These are phyloP conservation scores for Ophiosphaerella narmari DNA, from an alignment of 2,329 filamentous ascomycete species.

Conservation along the genomic window DNA sequence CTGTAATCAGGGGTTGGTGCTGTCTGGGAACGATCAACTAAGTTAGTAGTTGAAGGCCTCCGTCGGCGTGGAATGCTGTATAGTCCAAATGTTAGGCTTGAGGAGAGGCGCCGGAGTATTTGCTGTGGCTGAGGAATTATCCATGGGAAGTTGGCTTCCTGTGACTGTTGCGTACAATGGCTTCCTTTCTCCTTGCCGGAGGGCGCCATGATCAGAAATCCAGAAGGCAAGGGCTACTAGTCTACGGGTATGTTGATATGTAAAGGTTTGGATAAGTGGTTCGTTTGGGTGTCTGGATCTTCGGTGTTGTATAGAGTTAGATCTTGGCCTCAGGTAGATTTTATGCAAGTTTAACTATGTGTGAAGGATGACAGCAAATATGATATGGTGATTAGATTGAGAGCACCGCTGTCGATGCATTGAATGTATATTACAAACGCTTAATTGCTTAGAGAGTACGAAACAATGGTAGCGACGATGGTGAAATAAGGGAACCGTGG, in stretches of 20 bases:
- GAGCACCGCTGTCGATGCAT: conserved; percentile 10
- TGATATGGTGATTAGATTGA: conserved; percentile 13
- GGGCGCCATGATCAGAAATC: not conserved
- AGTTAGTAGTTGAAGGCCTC: not conserved
- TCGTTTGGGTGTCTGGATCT: not conserved
- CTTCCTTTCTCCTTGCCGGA: too few species aligned
- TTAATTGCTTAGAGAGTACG: not conserved
- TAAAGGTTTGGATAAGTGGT: too few species aligned
- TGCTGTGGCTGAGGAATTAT: conserved; percentile 12
- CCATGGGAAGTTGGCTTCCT: not conserved
- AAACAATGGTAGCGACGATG: not conserved
- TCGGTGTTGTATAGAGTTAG: not conserved
- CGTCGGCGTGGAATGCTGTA: conserved; percentile 8
- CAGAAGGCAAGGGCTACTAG: not conserved
- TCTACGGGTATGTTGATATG: not conserved
- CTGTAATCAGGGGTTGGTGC: not conserved
- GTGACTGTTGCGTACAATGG: not conserved
- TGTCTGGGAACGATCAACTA: conserved; percentile 2
- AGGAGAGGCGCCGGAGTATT: conserved; percentile 22
- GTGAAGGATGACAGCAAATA: conserved; percentile 6
- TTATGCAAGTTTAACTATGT: not conserved
- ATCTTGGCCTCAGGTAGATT: not conserved
- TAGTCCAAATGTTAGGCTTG: conserved; percentile 11
- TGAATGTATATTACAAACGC: conserved; percentile 7
- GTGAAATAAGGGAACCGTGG: not conserved